These are phyloP conservation scores for Speleostelium caveatum DNA, from an alignment of 78 protist species.

Conservation along the genomic window DNA sequence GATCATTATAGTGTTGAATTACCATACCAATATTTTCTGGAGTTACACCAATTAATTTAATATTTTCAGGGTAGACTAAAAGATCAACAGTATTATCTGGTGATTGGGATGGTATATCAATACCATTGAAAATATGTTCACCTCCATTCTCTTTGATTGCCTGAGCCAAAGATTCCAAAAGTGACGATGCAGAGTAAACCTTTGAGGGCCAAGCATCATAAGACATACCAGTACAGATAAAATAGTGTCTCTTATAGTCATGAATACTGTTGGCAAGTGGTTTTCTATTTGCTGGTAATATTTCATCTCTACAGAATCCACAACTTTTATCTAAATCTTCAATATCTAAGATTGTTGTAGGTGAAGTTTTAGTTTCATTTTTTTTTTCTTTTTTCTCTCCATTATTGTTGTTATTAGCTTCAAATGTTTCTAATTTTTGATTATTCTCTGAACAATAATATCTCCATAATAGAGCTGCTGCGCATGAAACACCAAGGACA, in stretches of 20 bases:
- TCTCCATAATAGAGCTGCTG: neutral
- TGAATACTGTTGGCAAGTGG: slow-evolving; percentile 45
- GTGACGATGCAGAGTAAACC: neutral
- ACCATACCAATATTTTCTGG: neutral
- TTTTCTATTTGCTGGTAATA: slow-evolving; percentile 6
- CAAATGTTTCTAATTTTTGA: neutral
- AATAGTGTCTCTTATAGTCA: slow-evolving; percentile 49
- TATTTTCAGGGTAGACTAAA: slow-evolving; percentile 51
- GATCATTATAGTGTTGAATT: slow-evolving; percentile 6
- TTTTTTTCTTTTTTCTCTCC: neutral
- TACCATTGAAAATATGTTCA: slow-evolving; percentile 23
- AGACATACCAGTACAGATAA: slow-evolving; percentile 54
- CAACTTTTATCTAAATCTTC: slow-evolving; percentile 54
- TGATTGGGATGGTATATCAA: slow-evolving; percentile 1
- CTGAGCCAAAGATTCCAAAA: neutral
- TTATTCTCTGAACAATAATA: neutral
- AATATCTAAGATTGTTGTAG: slow-evolving; percentile 58
- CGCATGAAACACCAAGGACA: slow-evolving; percentile 24
- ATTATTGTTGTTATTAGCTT: neutral
- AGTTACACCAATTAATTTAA: slow-evolving; percentile 27
- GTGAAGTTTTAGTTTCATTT: too few relatives aligned
- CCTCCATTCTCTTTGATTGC: slow-evolving; percentile 18
- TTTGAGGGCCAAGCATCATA: slow-evolving; percentile 46
- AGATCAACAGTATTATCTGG: neutral
- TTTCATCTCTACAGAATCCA: slow-evolving; percentile 74